Percentiles rank a stretch among this genome's conserved stretches.
Evolutionary conservation across 2,329 filamentous ascomycete species (phyloP).

Genomic region (Colletotrichum eleusines): DNA sequence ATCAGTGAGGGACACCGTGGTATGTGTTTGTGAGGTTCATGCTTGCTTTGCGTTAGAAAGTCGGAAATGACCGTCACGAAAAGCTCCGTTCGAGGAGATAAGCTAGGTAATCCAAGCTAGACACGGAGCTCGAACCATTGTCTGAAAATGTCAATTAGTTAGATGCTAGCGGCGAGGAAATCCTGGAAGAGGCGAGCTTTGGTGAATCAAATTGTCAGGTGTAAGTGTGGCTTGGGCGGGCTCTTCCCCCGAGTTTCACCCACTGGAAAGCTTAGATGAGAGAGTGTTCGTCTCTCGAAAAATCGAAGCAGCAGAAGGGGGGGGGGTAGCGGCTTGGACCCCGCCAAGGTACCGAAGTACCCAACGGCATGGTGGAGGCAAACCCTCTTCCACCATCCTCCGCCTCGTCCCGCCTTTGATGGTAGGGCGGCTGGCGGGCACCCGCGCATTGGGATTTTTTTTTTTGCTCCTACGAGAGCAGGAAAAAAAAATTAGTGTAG

Average conservation of each 20-base stretch:
- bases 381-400: too few species aligned
- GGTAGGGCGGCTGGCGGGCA: constrained; percentile 6
- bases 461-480: constrained; percentile 1
- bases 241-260: constrained; percentile 13
- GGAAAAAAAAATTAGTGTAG: constrained; percentile 23
- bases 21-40: constrained; percentile 30
- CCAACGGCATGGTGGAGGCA: constrained; percentile 16
- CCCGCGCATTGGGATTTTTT: constrained; percentile 20
- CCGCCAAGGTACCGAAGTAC: constrained; percentile 33
- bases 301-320: background rate
- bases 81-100: constrained; percentile 19
- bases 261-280: background rate
- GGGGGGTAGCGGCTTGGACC: constrained; percentile 21
- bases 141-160: background rate
- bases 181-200: constrained; percentile 10
- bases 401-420: constrained; percentile 18
- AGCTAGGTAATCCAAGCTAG: background rate
- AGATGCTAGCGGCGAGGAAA: constrained; percentile 1
- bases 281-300: background rate
- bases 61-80: constrained; percentile 38
- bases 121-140: background rate
- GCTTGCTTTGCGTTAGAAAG: background rate
- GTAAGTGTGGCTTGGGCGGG: constrained; percentile 28
- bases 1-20: background rate
- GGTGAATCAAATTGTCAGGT: constrained; percentile 2